Percentiles rank a stretch among this genome's conserved stretches.
These are phyloP conservation scores for Candida glucosophila DNA, from an alignment of 1,139 yeast genomes.

Conservation along the genomic window DNA sequence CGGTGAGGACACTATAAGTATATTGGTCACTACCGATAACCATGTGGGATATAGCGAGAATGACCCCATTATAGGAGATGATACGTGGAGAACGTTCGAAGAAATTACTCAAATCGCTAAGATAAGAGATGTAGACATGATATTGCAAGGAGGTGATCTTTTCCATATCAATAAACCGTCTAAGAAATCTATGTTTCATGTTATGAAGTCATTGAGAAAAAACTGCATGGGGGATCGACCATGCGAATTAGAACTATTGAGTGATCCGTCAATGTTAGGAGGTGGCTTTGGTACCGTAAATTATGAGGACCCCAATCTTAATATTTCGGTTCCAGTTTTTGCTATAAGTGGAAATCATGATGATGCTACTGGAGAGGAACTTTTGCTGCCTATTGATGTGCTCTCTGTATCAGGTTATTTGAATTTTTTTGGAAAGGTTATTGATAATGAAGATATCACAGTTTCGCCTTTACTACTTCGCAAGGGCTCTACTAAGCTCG, in stretches of 20 bases:
- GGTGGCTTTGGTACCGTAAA: slow-evolving; percentile 63
- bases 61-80: slow-evolving; percentile 88
- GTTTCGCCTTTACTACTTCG: slow-evolving; percentile 74
- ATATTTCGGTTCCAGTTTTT: slow-evolving; percentile 86
- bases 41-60: slow-evolving; percentile 91
- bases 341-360: slow-evolving; percentile 96
- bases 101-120: slow-evolving; percentile 76
- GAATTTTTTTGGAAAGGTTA: slow-evolving; percentile 83
- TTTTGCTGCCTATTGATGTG: slow-evolving; percentile 83
- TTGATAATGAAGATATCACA: slow-evolving; percentile 65
- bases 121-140: slow-evolving; percentile 73
- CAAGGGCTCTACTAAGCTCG: slow-evolving; percentile 75
- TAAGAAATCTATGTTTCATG: slow-evolving; percentile 79
- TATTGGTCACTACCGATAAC: slow-evolving; percentile 86
- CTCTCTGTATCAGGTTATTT: slow-evolving; percentile 74
- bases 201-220: slow-evolving; percentile 60
- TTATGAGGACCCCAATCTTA: slow-evolving; percentile 84
- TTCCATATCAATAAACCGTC: slow-evolving; percentile 88
- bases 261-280: slow-evolving; percentile 62
- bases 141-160: slow-evolving; percentile 86
- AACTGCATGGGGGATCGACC: slow-evolving; percentile 85
- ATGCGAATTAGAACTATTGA: slow-evolving; percentile 72
- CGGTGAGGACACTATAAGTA: slow-evolving; percentile 59
- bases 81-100: slow-evolving; percentile 78
- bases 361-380: slow-evolving; percentile 85